phyloP scores from a whole-genome alignment of 179 eudicot species.

The Beta lomatogona region DNA sequence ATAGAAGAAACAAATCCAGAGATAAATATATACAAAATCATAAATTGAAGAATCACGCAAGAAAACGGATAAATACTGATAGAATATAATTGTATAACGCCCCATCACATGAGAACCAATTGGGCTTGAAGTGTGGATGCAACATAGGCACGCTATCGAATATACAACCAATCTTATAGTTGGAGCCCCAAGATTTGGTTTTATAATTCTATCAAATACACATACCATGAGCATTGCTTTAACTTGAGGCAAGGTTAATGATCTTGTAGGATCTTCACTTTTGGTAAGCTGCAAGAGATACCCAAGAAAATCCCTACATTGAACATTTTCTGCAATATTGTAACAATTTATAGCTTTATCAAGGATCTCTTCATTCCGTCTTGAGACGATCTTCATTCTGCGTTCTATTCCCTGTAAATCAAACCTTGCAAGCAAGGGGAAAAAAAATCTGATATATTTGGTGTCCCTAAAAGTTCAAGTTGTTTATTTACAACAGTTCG shows the following conservation, averaged over 20 bases:
- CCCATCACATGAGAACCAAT: too few species aligned
- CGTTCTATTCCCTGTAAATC: constrained; percentile 51
- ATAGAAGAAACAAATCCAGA: too few species aligned
- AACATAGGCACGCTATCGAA: too few species aligned
- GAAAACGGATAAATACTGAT: not conserved
- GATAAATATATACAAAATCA: not conserved
- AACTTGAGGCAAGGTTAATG: constrained; percentile 26
- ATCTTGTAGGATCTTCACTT: constrained; percentile 23
- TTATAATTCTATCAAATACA: not conserved
- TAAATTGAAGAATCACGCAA: not conserved
- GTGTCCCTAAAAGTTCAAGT: constrained; percentile 30
- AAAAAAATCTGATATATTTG: constrained; percentile 54
- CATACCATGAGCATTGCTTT: constrained; percentile 30
- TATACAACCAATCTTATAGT: too few species aligned
- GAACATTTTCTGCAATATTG: not conserved
- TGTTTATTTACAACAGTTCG: constrained; percentile 13
- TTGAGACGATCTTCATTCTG: constrained; percentile 21
- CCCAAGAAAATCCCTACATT: constrained; percentile 21
- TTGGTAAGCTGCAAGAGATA: constrained; percentile 29
- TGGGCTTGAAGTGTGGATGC: too few species aligned
- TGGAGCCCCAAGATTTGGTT: too few species aligned
- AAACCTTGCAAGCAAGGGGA: constrained; percentile 43
- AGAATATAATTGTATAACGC: too few species aligned
- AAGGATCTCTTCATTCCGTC: constrained; percentile 18
- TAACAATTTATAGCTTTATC: not conserved